A percentile compares a stretch with the other conserved stretches of the same genome.
These are phyloP conservation scores for Moesziomyces globuligerus DNA, from an alignment of 1,284 basidiomycete species.

Conservation along the genomic window DNA sequence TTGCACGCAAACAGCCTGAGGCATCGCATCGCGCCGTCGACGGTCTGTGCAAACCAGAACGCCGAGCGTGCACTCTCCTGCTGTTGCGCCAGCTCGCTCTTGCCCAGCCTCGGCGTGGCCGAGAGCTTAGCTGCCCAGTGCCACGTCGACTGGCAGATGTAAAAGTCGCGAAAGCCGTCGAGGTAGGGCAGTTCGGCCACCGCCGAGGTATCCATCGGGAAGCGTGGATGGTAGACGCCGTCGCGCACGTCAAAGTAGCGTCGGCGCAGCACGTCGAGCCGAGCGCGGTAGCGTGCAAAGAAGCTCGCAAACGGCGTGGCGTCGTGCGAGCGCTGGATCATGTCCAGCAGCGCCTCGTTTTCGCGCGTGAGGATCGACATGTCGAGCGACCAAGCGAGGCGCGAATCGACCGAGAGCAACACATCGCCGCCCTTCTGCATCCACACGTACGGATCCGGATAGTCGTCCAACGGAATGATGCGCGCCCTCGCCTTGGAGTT, in stretches of 20 bases:
- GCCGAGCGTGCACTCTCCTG: constrained; percentile 21
- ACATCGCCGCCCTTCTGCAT: constrained; percentile 37
- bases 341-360: constrained; percentile 31
- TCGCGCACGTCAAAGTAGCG: constrained; percentile 37
- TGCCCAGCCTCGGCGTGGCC: neutral
- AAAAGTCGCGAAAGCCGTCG: constrained; percentile 38
- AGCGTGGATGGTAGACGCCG: constrained; percentile 27
- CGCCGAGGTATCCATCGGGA: constrained; percentile 44
- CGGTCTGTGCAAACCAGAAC: constrained; percentile 44
- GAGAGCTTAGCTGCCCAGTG: constrained; percentile 42
- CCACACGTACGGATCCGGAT: constrained; percentile 39
- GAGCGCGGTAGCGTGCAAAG: constrained; percentile 32
- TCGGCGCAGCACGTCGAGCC: constrained; percentile 23
- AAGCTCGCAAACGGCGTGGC: constrained; percentile 32
- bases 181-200: constrained; percentile 41
- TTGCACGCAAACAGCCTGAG: constrained; percentile 30
- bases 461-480: constrained; percentile 34
- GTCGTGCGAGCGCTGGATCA: constrained; percentile 27
- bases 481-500: constrained; percentile 21
- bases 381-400: constrained; percentile 43
- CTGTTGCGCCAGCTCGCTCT: constrained; percentile 19
- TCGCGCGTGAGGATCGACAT: constrained; percentile 26
- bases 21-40: constrained; percentile 30
- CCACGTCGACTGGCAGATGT: constrained; percentile 45
- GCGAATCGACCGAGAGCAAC: constrained; percentile 33